Base-by-base conservation (phyloP, 441 rosid genomes). In the Gossypium davidsonii region DNA sequence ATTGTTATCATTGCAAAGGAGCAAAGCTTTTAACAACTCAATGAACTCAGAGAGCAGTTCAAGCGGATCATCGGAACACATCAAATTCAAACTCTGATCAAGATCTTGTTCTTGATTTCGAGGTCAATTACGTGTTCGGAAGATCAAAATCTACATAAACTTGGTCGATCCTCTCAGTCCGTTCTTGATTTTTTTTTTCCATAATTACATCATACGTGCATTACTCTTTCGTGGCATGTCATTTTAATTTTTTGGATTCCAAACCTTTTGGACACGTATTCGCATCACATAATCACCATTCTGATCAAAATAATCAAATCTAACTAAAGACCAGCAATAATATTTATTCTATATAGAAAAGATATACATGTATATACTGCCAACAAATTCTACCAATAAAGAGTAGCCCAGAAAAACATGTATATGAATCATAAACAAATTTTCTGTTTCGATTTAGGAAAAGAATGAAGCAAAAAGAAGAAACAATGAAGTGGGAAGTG, bases 11-110 rank as follows among this genome's bases (percentile, higher is more conserved):
- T 76, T 79, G 70, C 83, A 72, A 6, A 92, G 83, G 83, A 92
- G 65, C 68, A 92, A 77, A 18, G 72, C 85, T 83, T 1, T 79
- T 85, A 49, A 89, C 77, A 51, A 83, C 90, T 2, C 71, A 3
- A 83, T 80, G 44, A 94, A 83, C 83, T 92, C 97, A 15, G 85
- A 51, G 84, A 49, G 86, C 83, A 37, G 42, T 65, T 94, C 97
- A 0, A 97, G 92, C 76, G 86, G 86, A 72, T 94, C 97, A 20
- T 89, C 91, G 67, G 97, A 90, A 83, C 97, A 86, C 9, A 92
- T 65, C 0, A 95, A 37, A 37, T 37, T 37, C 42, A 83, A 7
- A 85, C 94, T 71, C 87, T 85, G 73, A 90, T 85, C 69, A 80
- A 77, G 58, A 69, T 42, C 42, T 15, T 70, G 14, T 59, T 10